Evolutionary conservation across 805 yeast genomes (phyloP).

Genomic region (Tetrapisispora iriomotensis): DNA sequence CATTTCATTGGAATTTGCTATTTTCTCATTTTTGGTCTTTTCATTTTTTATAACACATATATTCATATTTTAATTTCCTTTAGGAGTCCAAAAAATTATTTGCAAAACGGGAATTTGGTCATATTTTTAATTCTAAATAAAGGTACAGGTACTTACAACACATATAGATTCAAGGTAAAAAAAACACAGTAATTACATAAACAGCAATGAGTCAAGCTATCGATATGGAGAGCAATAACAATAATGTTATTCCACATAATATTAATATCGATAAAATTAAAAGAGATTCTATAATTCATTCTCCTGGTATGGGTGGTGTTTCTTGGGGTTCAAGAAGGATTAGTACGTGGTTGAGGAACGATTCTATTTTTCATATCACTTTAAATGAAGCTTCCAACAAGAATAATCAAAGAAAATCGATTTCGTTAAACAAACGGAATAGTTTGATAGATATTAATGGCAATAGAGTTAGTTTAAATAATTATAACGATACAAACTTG

Average conservation of each 20-base stretch:
- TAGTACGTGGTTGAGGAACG: slow-evolving; percentile 94
- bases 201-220: too few species aligned
- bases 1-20: too few species aligned
- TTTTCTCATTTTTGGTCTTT: too few species aligned
- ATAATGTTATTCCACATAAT: background rate
- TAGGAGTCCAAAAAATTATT: too few species aligned
- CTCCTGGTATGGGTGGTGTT: slow-evolving; percentile 96
- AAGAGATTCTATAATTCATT: slow-evolving; percentile 87
- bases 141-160: too few species aligned
- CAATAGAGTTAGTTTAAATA: background rate
- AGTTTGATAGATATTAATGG: slow-evolving; percentile 2
- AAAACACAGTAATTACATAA: too few species aligned
- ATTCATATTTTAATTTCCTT: too few species aligned
- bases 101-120: too few species aligned
- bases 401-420: background rate
- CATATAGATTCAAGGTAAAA: too few species aligned
- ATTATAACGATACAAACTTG: slow-evolving; percentile 41
- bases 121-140: too few species aligned
- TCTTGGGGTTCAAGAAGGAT: slow-evolving; percentile 95
- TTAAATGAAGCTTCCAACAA: slow-evolving; percentile 6
- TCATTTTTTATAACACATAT: too few species aligned
- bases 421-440: background rate
- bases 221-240: background rate
- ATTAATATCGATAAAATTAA: slow-evolving; percentile 41
- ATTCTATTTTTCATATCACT: slow-evolving; percentile 52